Percentiles rank a stretch among this genome's conserved stretches.
These are phyloP conservation scores for Plectosphaerella sp. DNA, from an alignment of 2,329 filamentous ascomycete species.

Conservation along the genomic window DNA sequence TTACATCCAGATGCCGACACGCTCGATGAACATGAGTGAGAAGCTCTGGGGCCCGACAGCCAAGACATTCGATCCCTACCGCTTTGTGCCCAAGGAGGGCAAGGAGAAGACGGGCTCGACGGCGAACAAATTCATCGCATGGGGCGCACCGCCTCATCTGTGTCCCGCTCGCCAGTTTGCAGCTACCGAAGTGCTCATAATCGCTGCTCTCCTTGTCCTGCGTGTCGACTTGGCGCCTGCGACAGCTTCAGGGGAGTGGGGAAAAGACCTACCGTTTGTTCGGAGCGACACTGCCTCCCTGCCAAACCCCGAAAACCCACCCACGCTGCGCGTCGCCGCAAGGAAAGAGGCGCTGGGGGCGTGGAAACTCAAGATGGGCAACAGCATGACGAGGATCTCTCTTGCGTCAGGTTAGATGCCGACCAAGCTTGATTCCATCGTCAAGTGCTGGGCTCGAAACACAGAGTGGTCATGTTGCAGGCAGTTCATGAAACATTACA, in stretches of 20 bases:
- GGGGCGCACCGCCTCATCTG: conserved; percentile 21
- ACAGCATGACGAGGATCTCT: conserved; percentile 16
- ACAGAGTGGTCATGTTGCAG: no score
- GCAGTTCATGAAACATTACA: no score
- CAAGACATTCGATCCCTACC: conserved; percentile 16
- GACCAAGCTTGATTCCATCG: no score
- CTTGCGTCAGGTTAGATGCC: conserved; percentile 15
- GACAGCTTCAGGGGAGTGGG: no score
- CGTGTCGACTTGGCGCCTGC: background rate
- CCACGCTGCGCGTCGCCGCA: background rate
- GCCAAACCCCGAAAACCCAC: no score
- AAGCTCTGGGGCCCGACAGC: conserved; percentile 22
- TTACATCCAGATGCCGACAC: conserved; percentile 27
- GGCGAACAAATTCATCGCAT: conserved; percentile 11
- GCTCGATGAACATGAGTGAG: background rate
- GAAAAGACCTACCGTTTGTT: no score
- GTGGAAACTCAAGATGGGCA: conserved; percentile 17
- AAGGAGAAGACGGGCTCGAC: no score
- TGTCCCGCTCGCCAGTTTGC: conserved; percentile 24
- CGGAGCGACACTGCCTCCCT: no score
- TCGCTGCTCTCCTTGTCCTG: conserved; percentile 11
- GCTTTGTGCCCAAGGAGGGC: conserved; percentile 16
- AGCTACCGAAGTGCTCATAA: conserved; percentile 18
- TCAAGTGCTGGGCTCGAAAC: no score
- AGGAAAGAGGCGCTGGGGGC: background rate